Evolutionary conservation across 257 asterid genomes (phyloP).

Genomic region (Fraxinus quadrangulata): DNA sequence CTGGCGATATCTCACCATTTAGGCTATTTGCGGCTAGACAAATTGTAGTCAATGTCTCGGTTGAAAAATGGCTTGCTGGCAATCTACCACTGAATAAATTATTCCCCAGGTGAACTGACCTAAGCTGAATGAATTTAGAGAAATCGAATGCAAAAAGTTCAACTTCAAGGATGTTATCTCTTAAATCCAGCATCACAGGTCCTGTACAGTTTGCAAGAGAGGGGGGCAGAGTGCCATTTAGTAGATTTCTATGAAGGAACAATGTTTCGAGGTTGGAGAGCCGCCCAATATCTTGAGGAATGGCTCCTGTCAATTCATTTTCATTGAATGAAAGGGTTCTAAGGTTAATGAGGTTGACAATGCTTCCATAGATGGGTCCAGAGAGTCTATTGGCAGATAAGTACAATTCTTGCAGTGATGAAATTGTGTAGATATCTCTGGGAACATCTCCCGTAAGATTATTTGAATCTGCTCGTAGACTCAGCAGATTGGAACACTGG

Average conservation of each 20-base stretch:
- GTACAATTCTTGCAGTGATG: conserved; percentile 54
- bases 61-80: conserved; percentile 67
- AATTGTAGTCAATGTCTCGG: conserved; percentile 66
- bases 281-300: conserved; percentile 72
- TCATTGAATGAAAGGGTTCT: conserved; percentile 60
- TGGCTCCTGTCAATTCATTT: conserved; percentile 57
- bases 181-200: conserved; percentile 55
- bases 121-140: conserved; percentile 59
- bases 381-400: conserved; percentile 66
- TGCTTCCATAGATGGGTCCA: conserved; percentile 50
- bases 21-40: conserved; percentile 70
- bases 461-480: conserved; percentile 70
- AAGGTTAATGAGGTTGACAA: conserved; percentile 57
- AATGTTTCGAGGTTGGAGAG: conserved; percentile 60
- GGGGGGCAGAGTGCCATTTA: conserved; percentile 65
- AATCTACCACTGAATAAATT: conserved; percentile 60
- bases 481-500: conserved; percentile 48
- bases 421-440: conserved; percentile 48
- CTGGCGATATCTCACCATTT: conserved; percentile 61
- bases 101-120: conserved; percentile 73
- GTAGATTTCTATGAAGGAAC: conserved; percentile 68
- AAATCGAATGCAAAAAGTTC: conserved; percentile 69
- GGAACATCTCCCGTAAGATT: conserved; percentile 63
- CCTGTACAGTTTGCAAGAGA: conserved; percentile 69
- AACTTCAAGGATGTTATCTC: conserved; percentile 74